These are phyloP conservation scores for Cordyceps farinosa DNA, from an alignment of 2,329 filamentous ascomycete genomes.

Conservation along the genomic window DNA sequence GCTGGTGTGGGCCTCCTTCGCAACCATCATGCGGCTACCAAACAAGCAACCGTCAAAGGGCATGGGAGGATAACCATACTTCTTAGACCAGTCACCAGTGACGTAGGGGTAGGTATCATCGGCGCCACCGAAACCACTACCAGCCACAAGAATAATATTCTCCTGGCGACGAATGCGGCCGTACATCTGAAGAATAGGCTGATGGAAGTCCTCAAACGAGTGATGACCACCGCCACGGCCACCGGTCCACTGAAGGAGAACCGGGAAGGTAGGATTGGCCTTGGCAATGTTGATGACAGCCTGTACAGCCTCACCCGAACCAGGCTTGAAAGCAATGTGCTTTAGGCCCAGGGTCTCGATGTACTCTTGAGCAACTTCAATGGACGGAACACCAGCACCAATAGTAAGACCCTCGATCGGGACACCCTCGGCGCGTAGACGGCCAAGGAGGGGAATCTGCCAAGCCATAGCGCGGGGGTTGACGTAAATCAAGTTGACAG, in stretches of 20 bases:
- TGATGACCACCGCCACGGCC: slow-evolving; percentile 92
- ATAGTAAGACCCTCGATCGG: slow-evolving; percentile 91
- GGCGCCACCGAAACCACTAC: slow-evolving; percentile 85
- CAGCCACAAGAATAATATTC: slow-evolving; percentile 85
- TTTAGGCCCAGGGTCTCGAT: slow-evolving; percentile 89
- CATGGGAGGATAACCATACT: slow-evolving; percentile 86
- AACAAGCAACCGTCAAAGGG: slow-evolving; percentile 90
- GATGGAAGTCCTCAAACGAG: slow-evolving; percentile 93
- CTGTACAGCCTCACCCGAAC: slow-evolving; percentile 83
- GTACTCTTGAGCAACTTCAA: slow-evolving; percentile 90
- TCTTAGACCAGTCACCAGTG: slow-evolving; percentile 82
- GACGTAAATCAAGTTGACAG: slow-evolving; percentile 87
- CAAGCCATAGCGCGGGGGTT: slow-evolving; percentile 85
- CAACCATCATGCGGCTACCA: slow-evolving; percentile 90
- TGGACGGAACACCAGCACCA: slow-evolving; percentile 87
- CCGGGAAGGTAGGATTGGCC: slow-evolving; percentile 90
- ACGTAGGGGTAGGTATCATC: slow-evolving; percentile 92
- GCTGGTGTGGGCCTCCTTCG: slow-evolving; percentile 87
- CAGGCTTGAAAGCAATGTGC: slow-evolving; percentile 92
- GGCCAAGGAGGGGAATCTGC: slow-evolving; percentile 82
- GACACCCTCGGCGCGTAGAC: slow-evolving; percentile 77
- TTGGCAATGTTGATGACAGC: slow-evolving; percentile 88
- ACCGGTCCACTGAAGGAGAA: slow-evolving; percentile 92
- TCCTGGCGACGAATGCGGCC: slow-evolving; percentile 77
- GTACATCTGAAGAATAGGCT: slow-evolving; percentile 89